phyloP scores from a whole-genome alignment of 495 filamentous ascomycete species.

The Podospora pseudoanserina region DNA sequence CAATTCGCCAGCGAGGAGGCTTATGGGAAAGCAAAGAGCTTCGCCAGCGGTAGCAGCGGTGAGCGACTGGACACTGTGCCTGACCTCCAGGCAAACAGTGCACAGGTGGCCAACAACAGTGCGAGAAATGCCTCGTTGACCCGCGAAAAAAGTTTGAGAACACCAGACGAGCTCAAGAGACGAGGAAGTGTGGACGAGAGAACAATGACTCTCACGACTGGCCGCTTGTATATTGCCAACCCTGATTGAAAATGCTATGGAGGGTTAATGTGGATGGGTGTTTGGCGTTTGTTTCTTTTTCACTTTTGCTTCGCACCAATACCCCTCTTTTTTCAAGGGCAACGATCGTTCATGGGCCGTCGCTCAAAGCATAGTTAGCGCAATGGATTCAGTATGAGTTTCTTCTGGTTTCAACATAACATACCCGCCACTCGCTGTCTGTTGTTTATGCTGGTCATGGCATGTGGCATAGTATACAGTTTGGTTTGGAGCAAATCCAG shows the following conservation, averaged over 20 bases:
- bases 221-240: constrained; percentile 89
- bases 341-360: not conserved
- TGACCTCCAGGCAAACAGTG: constrained; percentile 37
- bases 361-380: constrained; percentile 5
- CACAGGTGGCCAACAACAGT: constrained; percentile 51
- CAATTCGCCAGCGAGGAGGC: constrained; percentile 37
- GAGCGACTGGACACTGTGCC: constrained; percentile 50
- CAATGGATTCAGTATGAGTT: not conserved
- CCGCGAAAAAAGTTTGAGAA: constrained; percentile 63
- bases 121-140: constrained; percentile 50
- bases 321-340: not conserved
- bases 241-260: constrained; percentile 58
- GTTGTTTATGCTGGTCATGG: not conserved
- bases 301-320: not conserved
- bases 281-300: constrained; percentile 2
- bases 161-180: constrained; percentile 70
- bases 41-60: constrained; percentile 52
- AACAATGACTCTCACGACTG: constrained; percentile 75
- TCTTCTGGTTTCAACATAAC: not conserved
- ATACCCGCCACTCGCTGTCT: not conserved
- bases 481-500: not conserved
- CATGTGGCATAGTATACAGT: not conserved
- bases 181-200: constrained; percentile 57
- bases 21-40: constrained; percentile 43
- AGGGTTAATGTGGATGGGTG: not conserved